These are phyloP conservation scores for Boletellus deceptivus DNA, from an alignment of 1,284 basidiomycete genomes.

Conservation along the genomic window DNA sequence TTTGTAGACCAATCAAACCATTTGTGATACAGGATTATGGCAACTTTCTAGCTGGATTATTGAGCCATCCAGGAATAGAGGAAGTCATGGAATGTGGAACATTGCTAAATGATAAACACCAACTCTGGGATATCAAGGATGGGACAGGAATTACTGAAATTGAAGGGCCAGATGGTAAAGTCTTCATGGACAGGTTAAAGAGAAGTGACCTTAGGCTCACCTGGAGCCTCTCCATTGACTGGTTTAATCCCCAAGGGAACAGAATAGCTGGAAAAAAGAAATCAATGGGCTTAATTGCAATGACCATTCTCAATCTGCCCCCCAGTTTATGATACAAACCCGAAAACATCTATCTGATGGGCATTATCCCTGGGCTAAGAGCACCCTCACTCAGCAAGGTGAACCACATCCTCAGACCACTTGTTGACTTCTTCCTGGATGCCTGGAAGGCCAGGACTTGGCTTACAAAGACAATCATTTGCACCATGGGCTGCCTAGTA, in stretches of 20 bases:
- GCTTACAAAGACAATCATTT: conserved; percentile 2
- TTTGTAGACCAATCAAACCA: conserved; percentile 19
- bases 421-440: conserved; percentile 49
- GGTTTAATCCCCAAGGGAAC: conserved; percentile 38
- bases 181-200: conserved; percentile 21
- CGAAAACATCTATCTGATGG: conserved; percentile 32
- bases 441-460: conserved; percentile 29
- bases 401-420: conserved; percentile 19
- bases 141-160: conserved; percentile 28
- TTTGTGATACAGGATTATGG: conserved; percentile 28
- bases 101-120: conserved; percentile 3
- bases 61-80: conserved; percentile 27
- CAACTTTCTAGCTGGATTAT: conserved; percentile 31
- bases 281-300: conserved; percentile 29
- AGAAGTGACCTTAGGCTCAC: conserved; percentile 14
- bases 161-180: conserved; percentile 22
- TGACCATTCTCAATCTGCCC: conserved; percentile 37
- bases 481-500: too few species aligned
- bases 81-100: conserved; percentile 25
- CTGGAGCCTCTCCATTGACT: conserved; percentile 34
- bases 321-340: conserved; percentile 22
- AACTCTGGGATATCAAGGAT: conserved; percentile 31
- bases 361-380: conserved; percentile 28
- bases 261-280: conserved; percentile 28
- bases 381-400: conserved; percentile 20